Conservation (phyloP, 2,329 filamentous ascomycete species). For the Knoxdaviesia capensis region DNA sequence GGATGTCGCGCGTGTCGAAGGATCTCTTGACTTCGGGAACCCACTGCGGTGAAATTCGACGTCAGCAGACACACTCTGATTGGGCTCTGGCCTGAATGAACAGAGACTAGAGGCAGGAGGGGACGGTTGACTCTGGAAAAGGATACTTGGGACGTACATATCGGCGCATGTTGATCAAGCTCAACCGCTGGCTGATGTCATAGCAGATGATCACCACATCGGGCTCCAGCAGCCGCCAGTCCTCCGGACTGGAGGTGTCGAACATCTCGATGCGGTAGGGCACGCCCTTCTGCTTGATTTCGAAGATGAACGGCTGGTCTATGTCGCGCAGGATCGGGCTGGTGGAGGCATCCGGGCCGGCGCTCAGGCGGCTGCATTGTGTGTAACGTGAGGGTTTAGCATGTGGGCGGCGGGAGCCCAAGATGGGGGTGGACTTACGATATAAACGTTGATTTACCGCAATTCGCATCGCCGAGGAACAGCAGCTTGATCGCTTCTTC, state of each 20-base stretch:
- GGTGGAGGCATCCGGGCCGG: slow-evolving; percentile 18
- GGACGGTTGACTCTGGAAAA: not conserved
- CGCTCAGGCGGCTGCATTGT: slow-evolving; percentile 27
- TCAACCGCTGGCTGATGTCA: slow-evolving; percentile 37
- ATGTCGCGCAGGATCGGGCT: slow-evolving; percentile 33
- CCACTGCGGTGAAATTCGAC: slow-evolving; percentile 24
- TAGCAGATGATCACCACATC: slow-evolving; percentile 40
- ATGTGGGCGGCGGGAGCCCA: not conserved
- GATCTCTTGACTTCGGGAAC: slow-evolving; percentile 28
- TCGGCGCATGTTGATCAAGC: slow-evolving; percentile 35
- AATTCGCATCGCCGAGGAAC: slow-evolving; percentile 35
- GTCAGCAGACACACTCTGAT: not conserved
- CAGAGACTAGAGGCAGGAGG: not conserved
- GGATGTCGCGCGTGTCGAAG: slow-evolving; percentile 23
- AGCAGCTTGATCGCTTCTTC: slow-evolving; percentile 28
- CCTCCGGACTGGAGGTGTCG: slow-evolving; percentile 36
- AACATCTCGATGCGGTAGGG: slow-evolving; percentile 35
- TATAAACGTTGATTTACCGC: slow-evolving; percentile 41
- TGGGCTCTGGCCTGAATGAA: not conserved
- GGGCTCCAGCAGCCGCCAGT: slow-evolving; percentile 36
- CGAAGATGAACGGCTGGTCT: slow-evolving; percentile 40
- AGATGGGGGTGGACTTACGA: slow-evolving; percentile 24
- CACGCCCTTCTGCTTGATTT: slow-evolving; percentile 20
- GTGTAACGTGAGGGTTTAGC: not conserved
- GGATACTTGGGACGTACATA: slow-evolving; percentile 20